phyloP scores from a whole-genome alignment of 768 basidiomycete species.

The Neoboletus brunneissimus region DNA sequence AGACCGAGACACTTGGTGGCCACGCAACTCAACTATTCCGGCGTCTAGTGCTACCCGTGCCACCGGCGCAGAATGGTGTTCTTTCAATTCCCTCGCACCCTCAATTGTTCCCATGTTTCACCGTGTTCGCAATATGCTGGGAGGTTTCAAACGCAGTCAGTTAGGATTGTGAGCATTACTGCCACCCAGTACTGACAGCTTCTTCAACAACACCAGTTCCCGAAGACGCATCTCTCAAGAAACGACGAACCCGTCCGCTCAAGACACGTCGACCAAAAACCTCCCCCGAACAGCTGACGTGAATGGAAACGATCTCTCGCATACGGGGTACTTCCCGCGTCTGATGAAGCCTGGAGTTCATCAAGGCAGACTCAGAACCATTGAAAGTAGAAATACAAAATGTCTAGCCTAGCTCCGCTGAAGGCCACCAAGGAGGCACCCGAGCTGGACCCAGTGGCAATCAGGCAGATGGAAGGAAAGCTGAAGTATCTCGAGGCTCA shows the following conservation, averaged over 20 bases:
- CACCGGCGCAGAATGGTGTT: not conserved
- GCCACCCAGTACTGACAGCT: constrained; percentile 6
- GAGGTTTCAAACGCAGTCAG: constrained; percentile 6
- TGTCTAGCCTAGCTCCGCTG: constrained; percentile 20
- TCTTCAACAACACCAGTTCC: constrained; percentile 2
- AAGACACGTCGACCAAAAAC: constrained; percentile 55
- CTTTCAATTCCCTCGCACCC: not conserved
- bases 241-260: too few species aligned
- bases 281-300: constrained; percentile 46
- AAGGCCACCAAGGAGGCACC: constrained; percentile 22
- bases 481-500: constrained; percentile 47
- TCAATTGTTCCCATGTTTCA: not conserved
- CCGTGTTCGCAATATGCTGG: constrained; percentile 20
- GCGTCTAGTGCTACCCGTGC: not conserved
- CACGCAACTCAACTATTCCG: too few species aligned
- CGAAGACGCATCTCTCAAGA: too few species aligned
- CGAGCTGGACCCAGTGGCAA: constrained; percentile 32
- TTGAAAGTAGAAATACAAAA: constrained; percentile 36
- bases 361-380: constrained; percentile 56
- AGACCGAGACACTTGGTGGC: too few species aligned
- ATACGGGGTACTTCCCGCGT: constrained; percentile 66
- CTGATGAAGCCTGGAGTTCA: constrained; percentile 80
- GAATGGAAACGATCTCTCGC: constrained; percentile 65
- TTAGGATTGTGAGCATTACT: constrained; percentile 8
- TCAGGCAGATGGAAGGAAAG: constrained; percentile 48